Base-by-base conservation (phyloP, 2,329 filamentous ascomycete species). In the Neofusicoccum ribis region DNA sequence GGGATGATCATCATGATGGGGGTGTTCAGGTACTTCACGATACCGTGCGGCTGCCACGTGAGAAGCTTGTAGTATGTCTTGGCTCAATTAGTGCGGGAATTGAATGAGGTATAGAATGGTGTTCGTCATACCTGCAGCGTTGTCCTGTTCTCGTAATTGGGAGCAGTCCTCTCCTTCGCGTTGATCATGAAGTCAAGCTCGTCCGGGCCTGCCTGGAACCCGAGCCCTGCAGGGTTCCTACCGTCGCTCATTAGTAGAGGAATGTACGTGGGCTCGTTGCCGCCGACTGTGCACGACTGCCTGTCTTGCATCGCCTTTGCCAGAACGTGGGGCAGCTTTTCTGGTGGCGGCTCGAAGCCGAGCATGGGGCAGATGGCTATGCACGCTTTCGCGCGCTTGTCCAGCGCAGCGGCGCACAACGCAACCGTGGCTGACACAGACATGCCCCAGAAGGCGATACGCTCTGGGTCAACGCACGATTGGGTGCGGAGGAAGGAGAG, bases 191-290 rank as follows among this genome's bases (percentile, higher is more conserved):
- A 54, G 15, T 14, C 50, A 15, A 54, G 50, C 27, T 54, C 50
- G 2, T 54, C 50, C 1, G 50, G 31, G 50, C 50, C 36, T 2
- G 50, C 37, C 27, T 54, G 50, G 31, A 54, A 54, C 14, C 50
- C 50, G 3, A 54, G 14, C 7, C 78, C 78, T 2, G 72, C 74
- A 2, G 77, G 76, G 59, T 79, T 78, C 61, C 78, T 72, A 3
- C 78, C 79, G 6, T 73, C 67, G 23, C 68, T 69, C 14, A 70
- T 78, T 11, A 82, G 65, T 34, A 79, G 69, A 1, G 78, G 76
- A 1, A 82, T 61, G 54, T 70, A 74, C 54, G 78, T 71, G 0
- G 80, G 73, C 36, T 67, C 62, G 65, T 82, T 82, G 9, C 81
- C 80, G 17, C 43, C 43, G 0, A 56, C 62, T 1, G 76, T 20